phyloP scores from a whole-genome alignment of 2,329 filamentous ascomycete species.

The Amylocarpus encephaloides region DNA sequence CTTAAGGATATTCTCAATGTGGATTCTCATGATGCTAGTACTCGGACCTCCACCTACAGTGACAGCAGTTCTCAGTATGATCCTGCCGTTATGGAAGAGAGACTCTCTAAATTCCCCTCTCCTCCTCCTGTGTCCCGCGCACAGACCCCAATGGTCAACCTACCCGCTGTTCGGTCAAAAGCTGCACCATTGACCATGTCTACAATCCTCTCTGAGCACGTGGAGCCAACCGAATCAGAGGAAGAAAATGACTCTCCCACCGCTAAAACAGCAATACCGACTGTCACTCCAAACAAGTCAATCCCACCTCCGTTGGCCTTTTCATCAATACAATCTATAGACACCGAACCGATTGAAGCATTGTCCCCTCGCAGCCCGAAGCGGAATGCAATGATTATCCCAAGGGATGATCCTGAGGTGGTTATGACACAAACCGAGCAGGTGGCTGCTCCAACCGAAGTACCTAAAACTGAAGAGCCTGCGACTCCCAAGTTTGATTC shows the following conservation, averaged over 20 bases:
- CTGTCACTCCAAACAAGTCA: slow-evolving; percentile 19
- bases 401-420: slow-evolving; percentile 37
- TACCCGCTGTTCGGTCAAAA: neutral
- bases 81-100: slow-evolving; percentile 41
- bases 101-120: slow-evolving; percentile 48
- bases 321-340: slow-evolving; percentile 26
- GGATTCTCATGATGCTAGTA: slow-evolving; percentile 22
- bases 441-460: neutral
- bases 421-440: slow-evolving; percentile 25
- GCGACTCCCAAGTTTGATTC: neutral
- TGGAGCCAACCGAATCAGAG: slow-evolving; percentile 21
- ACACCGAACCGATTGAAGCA: slow-evolving; percentile 28
- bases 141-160: slow-evolving; percentile 21
- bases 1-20: slow-evolving; percentile 14
- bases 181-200: slow-evolving; percentile 33
- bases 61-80: slow-evolving; percentile 48
- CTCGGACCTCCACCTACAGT: slow-evolving; percentile 45
- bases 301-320: slow-evolving; percentile 24
- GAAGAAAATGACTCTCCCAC: slow-evolving; percentile 6
- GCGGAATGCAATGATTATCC: slow-evolving; percentile 51
- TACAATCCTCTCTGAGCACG: slow-evolving; percentile 38
- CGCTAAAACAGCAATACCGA: neutral
- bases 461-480: neutral
- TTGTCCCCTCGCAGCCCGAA: slow-evolving; percentile 43
- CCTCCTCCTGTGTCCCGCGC: slow-evolving; percentile 43